Evolutionary conservation across 495 filamentous ascomycete species (phyloP).

Genomic region (Diplogelasinospora grovesii): DNA sequence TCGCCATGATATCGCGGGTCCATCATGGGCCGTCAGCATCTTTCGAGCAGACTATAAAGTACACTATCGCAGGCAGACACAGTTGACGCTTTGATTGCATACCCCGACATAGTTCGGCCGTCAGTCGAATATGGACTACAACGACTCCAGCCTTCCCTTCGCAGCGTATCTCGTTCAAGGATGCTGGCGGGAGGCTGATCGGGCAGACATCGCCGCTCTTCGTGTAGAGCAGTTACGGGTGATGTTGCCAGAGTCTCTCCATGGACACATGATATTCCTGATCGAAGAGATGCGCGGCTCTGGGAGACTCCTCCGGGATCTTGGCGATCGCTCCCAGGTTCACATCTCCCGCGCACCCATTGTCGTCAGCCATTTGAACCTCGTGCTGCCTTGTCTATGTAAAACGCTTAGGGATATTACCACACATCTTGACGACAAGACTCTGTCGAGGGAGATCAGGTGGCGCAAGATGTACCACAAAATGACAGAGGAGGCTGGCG

Average conservation of each 20-base stretch:
- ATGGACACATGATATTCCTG: conserved; percentile 35
- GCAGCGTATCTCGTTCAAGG: conserved; percentile 35
- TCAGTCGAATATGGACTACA: conserved; percentile 16
- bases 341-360: conserved; percentile 40
- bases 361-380: conserved; percentile 44
- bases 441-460: conserved; percentile 34
- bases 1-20: conserved; percentile 12
- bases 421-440: conserved; percentile 42
- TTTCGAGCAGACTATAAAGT: conserved; percentile 3
- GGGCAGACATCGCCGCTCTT: conserved; percentile 32
- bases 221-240: conserved; percentile 35
- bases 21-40: conserved; percentile 12
- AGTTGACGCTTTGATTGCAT: no score
- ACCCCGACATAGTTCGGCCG: neutral
- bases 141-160: conserved; percentile 5
- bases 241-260: conserved; percentile 32
- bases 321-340: conserved; percentile 45
- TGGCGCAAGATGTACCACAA: conserved; percentile 51
- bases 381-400: conserved; percentile 45
- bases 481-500: conserved; percentile 41
- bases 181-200: conserved; percentile 41
- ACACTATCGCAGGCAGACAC: neutral
- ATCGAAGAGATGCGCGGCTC: conserved; percentile 36
- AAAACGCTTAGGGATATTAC: conserved; percentile 46
- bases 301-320: conserved; percentile 40